Base-by-base conservation (phyloP, 1,139 yeast species). In the Kodamaea ohmeri region DNA sequence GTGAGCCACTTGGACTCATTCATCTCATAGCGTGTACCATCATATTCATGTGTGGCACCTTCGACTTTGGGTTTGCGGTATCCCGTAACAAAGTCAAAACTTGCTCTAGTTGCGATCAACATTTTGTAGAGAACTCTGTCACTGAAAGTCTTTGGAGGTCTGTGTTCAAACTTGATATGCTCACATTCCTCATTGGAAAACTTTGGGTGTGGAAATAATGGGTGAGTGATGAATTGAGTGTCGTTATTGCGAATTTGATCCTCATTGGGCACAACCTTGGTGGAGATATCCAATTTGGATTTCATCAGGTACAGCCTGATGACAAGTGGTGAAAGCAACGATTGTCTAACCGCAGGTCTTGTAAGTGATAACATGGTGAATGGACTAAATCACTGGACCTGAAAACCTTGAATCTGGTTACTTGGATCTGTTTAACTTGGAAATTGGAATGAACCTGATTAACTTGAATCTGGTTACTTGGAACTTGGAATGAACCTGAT, bases 1-100 rank as follows among this genome's bases (percentile, higher is more conserved):
- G 81, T 76, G 39, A 83, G 52, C 90, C 90, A 83, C 52, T 80
- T 78, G 37, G 65, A 65, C 27, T 75, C 77, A 2, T 83, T 78
- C 85, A 83, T 78, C 32, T 61, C 65, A 48, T 67, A 78, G 42
- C 77, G 56, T 1, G 74, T 67, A 3, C 77, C 78, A 39, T 67
- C 64, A 43, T 60, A 60, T 37, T 56, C 52, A 2, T 63, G 60
- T 8, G 60, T 50, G n/a, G 65, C 61, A 16, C 55, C 56, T 31
- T 51, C 42, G 17, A 52, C 58, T 18, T 58, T 49, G 5, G 82
- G 78, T 45, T 78, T 79, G 41, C 66, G 73, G 61, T 83, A 83
- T 2, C 89, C 88, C 0, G 90, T 82, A 32, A 69, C 73, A 26
- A 73, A 56, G 55, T 83, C 90, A 58, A 83, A 83, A 8, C 67